Evolutionary conservation across 2,329 filamentous ascomycete genomes (phyloP).

Genomic region (Xylariomycetidae sp.): DNA sequence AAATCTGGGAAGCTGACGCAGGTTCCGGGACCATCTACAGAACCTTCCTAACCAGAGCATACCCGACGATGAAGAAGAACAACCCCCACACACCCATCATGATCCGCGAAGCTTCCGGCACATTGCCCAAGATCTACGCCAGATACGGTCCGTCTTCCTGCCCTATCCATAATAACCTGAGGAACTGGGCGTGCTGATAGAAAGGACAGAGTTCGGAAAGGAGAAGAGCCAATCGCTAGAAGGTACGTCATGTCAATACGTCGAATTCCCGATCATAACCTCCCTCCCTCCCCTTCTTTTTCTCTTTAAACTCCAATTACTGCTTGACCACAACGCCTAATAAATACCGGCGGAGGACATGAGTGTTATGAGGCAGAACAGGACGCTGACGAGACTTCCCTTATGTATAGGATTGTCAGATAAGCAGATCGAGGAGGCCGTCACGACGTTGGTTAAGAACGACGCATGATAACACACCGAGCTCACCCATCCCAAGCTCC

Average conservation of each 20-base stretch:
- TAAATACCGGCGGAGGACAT: background rate
- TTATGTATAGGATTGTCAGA: conserved; percentile 43
- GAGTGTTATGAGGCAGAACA: too few species aligned
- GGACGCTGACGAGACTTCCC: background rate
- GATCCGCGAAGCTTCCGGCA: conserved; percentile 85
- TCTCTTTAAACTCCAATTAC: too few species aligned
- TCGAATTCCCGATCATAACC: too few species aligned
- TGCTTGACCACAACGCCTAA: too few species aligned
- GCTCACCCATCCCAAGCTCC: too few species aligned
- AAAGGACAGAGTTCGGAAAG: conserved; percentile 44
- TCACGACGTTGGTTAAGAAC: conserved; percentile 49
- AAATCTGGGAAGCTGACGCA: too few species aligned
- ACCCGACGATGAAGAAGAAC: conserved; percentile 99
- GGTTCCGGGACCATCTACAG: too few species aligned
- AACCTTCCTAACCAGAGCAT: conserved; percentile 83
- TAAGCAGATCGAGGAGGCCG: conserved; percentile 57
- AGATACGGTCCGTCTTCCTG: conserved; percentile 69
- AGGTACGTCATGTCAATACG: too few species aligned
- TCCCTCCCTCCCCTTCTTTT: background rate
- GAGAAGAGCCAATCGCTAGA: conserved; percentile 56
- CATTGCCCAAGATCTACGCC: conserved; percentile 81
- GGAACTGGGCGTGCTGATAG: background rate
- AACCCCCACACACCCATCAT: conserved; percentile 93
- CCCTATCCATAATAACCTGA: background rate
- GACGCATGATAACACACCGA: too few species aligned